Conservation (phyloP, 2,329 filamentous ascomycete genomes). For the Colletotrichum cuscutae region DNA sequence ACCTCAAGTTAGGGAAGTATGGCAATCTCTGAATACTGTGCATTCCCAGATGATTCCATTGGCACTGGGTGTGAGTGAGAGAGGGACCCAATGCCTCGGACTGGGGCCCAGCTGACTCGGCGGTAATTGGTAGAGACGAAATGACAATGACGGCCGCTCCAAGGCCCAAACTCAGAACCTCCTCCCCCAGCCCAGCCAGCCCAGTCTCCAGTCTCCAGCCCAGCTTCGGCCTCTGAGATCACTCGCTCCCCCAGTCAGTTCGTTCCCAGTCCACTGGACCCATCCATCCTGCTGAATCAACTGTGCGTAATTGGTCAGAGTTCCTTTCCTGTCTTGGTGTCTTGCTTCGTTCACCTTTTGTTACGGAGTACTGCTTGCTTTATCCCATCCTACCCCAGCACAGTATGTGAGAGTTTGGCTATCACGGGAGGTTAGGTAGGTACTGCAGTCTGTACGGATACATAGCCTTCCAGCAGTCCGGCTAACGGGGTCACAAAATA, state of each 20-base stretch:
- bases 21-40: too few relatives aligned
- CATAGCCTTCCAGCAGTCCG: too few relatives aligned
- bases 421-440: background rate
- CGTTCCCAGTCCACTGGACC: background rate
- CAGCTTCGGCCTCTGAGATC: background rate
- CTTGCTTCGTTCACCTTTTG: background rate
- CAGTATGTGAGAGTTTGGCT: background rate
- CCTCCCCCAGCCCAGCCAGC: background rate
- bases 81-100: slow-evolving; percentile 33
- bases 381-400: background rate
- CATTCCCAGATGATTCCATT: background rate
- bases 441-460: background rate
- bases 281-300: background rate
- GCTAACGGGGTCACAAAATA: background rate
- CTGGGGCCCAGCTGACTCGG: slow-evolving; percentile 34
- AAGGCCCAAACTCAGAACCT: slow-evolving; percentile 9
- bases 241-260: background rate
- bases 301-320: background rate
- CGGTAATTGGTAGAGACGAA: slow-evolving; percentile 26
- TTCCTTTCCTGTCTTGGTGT: background rate
- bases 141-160: slow-evolving; percentile 16
- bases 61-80: background rate
- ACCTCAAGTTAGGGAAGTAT: too few relatives aligned
- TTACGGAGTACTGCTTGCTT: background rate
- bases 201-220: too few relatives aligned